Percentiles rank a stretch among this genome's conserved stretches.
Conservation (phyloP, 2,329 filamentous ascomycete species). For the Grosmannia serpens region DNA sequence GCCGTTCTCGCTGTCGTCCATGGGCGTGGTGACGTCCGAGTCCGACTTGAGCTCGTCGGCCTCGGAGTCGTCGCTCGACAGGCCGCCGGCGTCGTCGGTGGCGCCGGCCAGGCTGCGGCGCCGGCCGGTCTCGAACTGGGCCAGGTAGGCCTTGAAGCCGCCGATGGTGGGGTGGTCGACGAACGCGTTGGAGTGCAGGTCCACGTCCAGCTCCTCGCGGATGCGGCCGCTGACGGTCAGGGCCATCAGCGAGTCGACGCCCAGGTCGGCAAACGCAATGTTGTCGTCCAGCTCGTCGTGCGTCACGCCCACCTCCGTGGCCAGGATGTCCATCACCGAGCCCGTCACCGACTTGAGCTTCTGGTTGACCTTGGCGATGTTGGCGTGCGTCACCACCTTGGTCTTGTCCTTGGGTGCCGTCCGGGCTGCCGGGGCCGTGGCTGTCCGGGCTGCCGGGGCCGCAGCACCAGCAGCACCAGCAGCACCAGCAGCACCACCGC, state of each 20-base stretch:
- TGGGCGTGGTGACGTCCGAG: slow-evolving; percentile 40
- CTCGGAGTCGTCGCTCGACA: slow-evolving; percentile 29
- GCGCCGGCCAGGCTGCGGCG: slow-evolving; percentile 11
- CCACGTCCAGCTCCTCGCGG: slow-evolving; percentile 44
- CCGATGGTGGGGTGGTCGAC: slow-evolving; percentile 43
- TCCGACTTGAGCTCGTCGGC: slow-evolving; percentile 34
- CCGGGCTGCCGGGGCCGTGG: slow-evolving; percentile 15
- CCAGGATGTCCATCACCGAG: slow-evolving; percentile 40
- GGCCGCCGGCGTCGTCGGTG: slow-evolving; percentile 21
- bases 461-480: slow-evolving; percentile 22
- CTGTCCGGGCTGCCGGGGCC: slow-evolving; percentile 10
- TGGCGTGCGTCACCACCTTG: slow-evolving; percentile 33
- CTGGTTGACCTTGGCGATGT: slow-evolving; percentile 37
- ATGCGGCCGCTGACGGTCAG: slow-evolving; percentile 45
- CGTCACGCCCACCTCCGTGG: slow-evolving; percentile 43
- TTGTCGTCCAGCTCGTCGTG: slow-evolving; percentile 44
- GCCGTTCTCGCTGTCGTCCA: slow-evolving; percentile 39
- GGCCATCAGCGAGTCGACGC: slow-evolving; percentile 51
- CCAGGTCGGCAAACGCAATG: slow-evolving; percentile 44
- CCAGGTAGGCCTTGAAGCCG: slow-evolving; percentile 35
- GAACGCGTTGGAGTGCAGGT: slow-evolving; percentile 40
- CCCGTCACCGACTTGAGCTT: slow-evolving; percentile 29
- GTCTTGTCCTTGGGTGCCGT: slow-evolving; percentile 15
- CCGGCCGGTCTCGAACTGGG: slow-evolving; percentile 23
- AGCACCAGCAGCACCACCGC: slow-evolving; percentile 15